These are phyloP conservation scores for Xylaria telfairii DNA, from an alignment of 495 filamentous ascomycete species.

Conservation along the genomic window DNA sequence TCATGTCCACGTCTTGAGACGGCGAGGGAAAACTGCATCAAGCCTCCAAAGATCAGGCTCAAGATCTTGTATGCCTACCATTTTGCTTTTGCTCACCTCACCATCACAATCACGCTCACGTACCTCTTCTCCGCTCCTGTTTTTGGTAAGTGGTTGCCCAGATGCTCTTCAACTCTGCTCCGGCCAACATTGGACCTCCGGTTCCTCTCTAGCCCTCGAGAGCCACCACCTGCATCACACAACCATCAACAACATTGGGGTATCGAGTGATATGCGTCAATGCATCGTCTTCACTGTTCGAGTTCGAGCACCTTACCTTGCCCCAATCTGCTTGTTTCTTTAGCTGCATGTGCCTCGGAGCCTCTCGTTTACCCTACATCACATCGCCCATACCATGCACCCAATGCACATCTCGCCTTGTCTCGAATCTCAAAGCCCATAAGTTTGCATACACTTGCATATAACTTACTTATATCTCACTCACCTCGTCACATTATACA, in stretches of 20 bases:
- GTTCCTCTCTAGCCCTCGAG: background rate
- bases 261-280: background rate
- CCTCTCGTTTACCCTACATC: background rate
- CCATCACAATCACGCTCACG: conserved; percentile 18
- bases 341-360: background rate
- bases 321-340: background rate
- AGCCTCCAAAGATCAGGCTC: conserved; percentile 34
- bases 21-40: conserved; percentile 29
- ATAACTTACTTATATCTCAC: background rate
- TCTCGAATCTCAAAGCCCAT: background rate
- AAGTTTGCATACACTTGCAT: background rate
- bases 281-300: background rate
- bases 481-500: background rate
- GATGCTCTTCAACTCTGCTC: background rate
- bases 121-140: conserved; percentile 20
- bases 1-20: conserved; percentile 24
- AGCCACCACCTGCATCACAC: background rate
- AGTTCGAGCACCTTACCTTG: background rate
- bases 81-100: conserved; percentile 37
- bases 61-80: conserved; percentile 40
- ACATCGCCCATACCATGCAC: background rate
- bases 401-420: background rate
- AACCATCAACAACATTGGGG: background rate
- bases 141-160: conserved; percentile 36
- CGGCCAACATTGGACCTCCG: background rate